phyloP scores from a whole-genome alignment of 116 monocot genomes.

The Zostera marina region DNA sequence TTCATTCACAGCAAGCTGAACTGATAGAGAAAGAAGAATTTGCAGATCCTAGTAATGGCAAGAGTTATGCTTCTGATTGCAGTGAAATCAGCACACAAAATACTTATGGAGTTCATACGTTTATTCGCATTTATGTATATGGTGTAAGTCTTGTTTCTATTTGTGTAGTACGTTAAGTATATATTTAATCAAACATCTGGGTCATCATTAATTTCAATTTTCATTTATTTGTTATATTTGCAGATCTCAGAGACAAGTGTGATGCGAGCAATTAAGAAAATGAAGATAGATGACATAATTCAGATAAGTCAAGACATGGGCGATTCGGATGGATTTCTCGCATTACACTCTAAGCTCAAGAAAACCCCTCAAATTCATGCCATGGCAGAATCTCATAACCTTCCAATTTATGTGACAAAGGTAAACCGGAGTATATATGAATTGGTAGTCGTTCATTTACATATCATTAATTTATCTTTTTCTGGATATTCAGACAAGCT shows the following conservation, averaged over 20 bases:
- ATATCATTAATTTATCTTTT: background rate
- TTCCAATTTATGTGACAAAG: constrained; percentile 73
- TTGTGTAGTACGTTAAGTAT: background rate
- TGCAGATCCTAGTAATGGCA: constrained; percentile 4
- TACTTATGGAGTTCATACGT: constrained; percentile 13
- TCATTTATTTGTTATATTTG: background rate
- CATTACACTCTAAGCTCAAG: constrained; percentile 64
- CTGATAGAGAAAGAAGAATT: constrained; percentile 11
- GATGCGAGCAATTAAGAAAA: constrained; percentile 53
- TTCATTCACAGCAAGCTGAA: constrained; percentile 8
- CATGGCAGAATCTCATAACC: constrained; percentile 36
- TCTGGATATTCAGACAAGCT: constrained; percentile 30
- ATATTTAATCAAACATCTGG: too few species aligned
- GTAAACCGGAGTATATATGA: constrained; percentile 17
- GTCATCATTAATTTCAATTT: too few species aligned
- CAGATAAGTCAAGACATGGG: constrained; percentile 55
- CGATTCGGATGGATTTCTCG: constrained; percentile 69
- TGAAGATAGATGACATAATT: constrained; percentile 39
- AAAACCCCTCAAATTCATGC: constrained; percentile 67
- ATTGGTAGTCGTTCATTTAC: background rate
- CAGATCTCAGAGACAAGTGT: constrained; percentile 50
- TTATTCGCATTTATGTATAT: constrained; percentile 41
- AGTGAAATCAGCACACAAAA: constrained; percentile 7
- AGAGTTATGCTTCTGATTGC: constrained; percentile 10
- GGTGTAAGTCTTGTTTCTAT: constrained; percentile 39